phyloP scores from a whole-genome alignment of 2,329 filamentous ascomycete species.

The Xylariaceae sp. region DNA sequence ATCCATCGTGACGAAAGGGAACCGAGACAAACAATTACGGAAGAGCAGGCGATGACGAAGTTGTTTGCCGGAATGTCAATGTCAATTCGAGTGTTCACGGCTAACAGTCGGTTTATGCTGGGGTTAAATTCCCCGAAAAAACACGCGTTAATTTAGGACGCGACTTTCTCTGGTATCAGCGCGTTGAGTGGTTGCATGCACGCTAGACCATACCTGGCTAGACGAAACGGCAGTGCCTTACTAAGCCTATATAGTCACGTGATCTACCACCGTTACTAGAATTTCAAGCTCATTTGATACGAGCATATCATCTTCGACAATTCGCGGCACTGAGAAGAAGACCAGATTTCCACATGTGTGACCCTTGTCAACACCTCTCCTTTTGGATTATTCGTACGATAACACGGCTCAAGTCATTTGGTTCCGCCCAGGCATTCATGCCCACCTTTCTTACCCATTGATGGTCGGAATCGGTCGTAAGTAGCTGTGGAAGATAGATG shows the following conservation, averaged over 20 bases:
- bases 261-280: background rate
- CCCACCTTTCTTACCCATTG: too few species aligned
- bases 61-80: background rate
- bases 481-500: too few species aligned
- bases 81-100: constrained; percentile 2
- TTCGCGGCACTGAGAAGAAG: too few species aligned
- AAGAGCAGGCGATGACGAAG: background rate
- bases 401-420: too few species aligned
- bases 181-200: constrained; percentile 23
- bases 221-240: background rate
- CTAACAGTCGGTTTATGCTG: background rate
- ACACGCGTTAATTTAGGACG: constrained; percentile 16
- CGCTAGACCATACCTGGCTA: constrained; percentile 3
- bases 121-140: constrained; percentile 5
- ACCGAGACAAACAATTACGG: background rate
- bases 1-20: constrained; percentile 58
- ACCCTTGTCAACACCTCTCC: too few species aligned
- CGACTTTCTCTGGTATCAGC: constrained; percentile 14
- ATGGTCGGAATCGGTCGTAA: too few species aligned
- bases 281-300: too few species aligned
- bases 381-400: too few species aligned
- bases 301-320: too few species aligned
- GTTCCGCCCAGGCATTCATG: too few species aligned
- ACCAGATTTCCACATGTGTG: too few species aligned
- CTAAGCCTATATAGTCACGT: background rate